phyloP scores from a whole-genome alignment of 345 rosid genomes.

The Orychophragmus violaceus region DNA sequence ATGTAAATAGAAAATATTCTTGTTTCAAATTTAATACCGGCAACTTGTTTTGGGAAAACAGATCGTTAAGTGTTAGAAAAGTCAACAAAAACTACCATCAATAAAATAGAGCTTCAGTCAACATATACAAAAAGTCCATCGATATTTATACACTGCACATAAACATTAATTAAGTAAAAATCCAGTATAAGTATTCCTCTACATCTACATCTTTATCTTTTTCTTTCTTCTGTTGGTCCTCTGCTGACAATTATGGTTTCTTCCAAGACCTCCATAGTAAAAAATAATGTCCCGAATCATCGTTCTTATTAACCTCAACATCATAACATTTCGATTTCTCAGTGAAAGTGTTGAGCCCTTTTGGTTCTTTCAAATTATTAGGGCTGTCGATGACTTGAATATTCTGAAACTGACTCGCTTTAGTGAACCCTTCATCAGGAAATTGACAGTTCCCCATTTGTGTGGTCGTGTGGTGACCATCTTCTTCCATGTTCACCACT shows the following conservation, averaged over 20 bases:
- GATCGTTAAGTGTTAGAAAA: conserved; percentile 21
- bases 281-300: conserved; percentile 55
- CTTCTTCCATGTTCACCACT: too few relatives aligned
- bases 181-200: too few relatives aligned
- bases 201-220: not conserved
- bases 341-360: conserved; percentile 48
- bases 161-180: too few relatives aligned
- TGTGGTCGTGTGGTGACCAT: conserved; percentile 59
- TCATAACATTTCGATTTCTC: conserved; percentile 60
- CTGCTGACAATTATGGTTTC: conserved; percentile 49
- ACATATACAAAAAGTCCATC: too few relatives aligned
- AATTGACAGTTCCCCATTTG: conserved; percentile 72
- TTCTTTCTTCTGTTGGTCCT: conserved; percentile 3
- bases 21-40: too few relatives aligned
- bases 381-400: conserved; percentile 60
- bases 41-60: too few relatives aligned
- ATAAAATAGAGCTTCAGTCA: too few relatives aligned
- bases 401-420: conserved; percentile 56
- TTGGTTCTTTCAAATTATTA: too few relatives aligned
- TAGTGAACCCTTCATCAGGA: conserved; percentile 54
- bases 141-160: conserved; percentile 21
- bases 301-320: too few relatives aligned
- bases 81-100: conserved; percentile 25
- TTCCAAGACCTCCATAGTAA: conserved; percentile 70
- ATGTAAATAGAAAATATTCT: too few relatives aligned